Conservation (phyloP, 2,329 filamentous ascomycete genomes). For the Colletotrichum simmondsii region DNA sequence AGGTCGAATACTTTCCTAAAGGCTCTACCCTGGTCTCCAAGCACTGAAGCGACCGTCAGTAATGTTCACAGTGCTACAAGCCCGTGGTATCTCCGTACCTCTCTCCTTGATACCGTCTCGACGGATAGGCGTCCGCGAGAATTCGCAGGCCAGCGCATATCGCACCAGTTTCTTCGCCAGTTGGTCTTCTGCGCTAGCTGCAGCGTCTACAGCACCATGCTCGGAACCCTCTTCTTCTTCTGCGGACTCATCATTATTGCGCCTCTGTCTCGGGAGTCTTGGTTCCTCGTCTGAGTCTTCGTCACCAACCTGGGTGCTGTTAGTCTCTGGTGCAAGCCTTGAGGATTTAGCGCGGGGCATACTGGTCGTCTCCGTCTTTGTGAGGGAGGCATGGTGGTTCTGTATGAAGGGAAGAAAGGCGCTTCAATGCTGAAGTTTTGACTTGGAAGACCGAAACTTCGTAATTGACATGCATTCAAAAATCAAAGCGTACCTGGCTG, state of each 20-base stretch:
- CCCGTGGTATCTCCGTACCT: conserved; percentile 51
- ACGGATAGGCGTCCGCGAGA: conserved; percentile 67
- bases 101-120: conserved; percentile 73
- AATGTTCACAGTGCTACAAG: background rate
- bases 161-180: conserved; percentile 75
- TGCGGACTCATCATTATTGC: conserved; percentile 42
- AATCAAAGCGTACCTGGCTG: background rate
- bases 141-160: conserved; percentile 75
- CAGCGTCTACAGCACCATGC: conserved; percentile 48
- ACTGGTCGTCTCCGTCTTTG: conserved; percentile 47
- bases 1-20: conserved; percentile 83
- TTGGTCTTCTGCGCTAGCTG: conserved; percentile 57
- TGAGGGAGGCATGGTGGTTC: conserved; percentile 43
- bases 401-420: no score
- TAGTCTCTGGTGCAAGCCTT: background rate
- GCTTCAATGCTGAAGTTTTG: background rate
- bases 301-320: conserved; percentile 38
- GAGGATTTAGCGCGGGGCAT: conserved; percentile 19
- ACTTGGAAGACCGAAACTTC: no score
- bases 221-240: conserved; percentile 45
- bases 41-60: conserved; percentile 59
- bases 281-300: conserved; percentile 47
- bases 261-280: conserved; percentile 45
- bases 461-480: background rate
- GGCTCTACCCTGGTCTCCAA: conserved; percentile 74